Base-by-base conservation (phyloP, 176 grass and related monocot genomes). In the Zea luxurians region DNA sequence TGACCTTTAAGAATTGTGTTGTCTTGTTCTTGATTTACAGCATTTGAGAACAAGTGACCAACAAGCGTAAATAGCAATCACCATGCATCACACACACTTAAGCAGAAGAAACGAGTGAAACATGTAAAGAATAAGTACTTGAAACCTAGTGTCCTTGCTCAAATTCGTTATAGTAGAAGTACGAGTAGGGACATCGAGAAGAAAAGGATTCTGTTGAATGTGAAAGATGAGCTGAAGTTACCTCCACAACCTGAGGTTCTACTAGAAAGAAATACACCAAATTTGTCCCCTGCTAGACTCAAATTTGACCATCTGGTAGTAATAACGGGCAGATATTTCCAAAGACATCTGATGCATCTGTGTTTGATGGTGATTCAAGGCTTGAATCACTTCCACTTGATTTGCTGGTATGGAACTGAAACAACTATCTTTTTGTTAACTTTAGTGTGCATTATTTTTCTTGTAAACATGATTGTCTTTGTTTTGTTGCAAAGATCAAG, bases 181-280 rank as follows among this genome's bases (percentile, higher is more conserved):
- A 78, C 86, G 63, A 87, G 83, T 83, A 91, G 87, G 67, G 88
- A 91, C 74, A 87, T 91, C 8, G 84, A 84, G 48, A 93, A 91
- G 81, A 93, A 93, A 84, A 84, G 81, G 60, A 83, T 93, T 83
- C 76, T 91, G 41, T 87, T 93, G 47, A 88, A 93, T 73, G 77
- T 57, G 11, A 87, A 86, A 82, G 86, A 76, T 88, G 87, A 89
- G 34, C 41, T 66, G 77, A 61, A 74, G 77, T 68, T 75, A 63
- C 61, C 38, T 13, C 77, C 60, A 11, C 77, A 64, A 15, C 48
- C 38, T 8, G 59, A 77, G 27, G 57, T 12, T 72, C 8, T 20
- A 11, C 65, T 71, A 13, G 77, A 38, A 70, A 75, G 34, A 49
- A 74, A n/a, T n/a, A 58, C 69, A 66, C 75, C 74, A n/a, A 49